Conservation (phyloP, 192 early-diverging fungal genomes). For the Backusella liffmaniae region DNA sequence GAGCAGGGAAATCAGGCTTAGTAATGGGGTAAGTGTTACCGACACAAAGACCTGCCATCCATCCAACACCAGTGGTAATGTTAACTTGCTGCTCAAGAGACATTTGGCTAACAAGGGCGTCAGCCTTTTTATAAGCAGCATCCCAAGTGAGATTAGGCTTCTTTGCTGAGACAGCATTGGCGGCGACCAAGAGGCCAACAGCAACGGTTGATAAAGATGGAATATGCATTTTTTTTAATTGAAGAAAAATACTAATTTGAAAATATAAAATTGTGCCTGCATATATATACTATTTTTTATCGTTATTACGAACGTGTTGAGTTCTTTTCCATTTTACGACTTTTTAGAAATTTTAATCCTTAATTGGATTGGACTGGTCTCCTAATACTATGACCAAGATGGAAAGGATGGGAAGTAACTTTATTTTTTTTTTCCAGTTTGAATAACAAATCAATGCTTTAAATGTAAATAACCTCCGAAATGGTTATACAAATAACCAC, state of each 20-base stretch:
- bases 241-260: not conserved
- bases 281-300: conserved; percentile 1
- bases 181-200: not conserved
- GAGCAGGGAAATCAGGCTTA: conserved; percentile 43
- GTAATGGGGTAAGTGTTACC: conserved; percentile 45
- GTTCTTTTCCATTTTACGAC: not conserved
- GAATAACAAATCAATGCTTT: not conserved
- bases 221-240: conserved; percentile 6
- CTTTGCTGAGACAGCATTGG: not conserved
- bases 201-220: not conserved
- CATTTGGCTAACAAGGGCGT: conserved; percentile 36
- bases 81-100: conserved; percentile 45
- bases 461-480: not conserved
- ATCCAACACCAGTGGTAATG: conserved; percentile 51
- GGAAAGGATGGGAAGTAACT: conserved; percentile 6
- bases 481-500: not conserved
- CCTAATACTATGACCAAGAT: not conserved
- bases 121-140: conserved; percentile 24
- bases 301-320: not conserved
- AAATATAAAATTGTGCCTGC: not conserved
- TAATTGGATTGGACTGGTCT: not conserved
- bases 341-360: not conserved
- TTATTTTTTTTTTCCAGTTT: not conserved
- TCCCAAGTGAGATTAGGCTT: conserved; percentile 17
- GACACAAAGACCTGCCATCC: conserved; percentile 38